phyloP scores from a whole-genome alignment of 805 yeast species.

The Candida chauliodis region DNA sequence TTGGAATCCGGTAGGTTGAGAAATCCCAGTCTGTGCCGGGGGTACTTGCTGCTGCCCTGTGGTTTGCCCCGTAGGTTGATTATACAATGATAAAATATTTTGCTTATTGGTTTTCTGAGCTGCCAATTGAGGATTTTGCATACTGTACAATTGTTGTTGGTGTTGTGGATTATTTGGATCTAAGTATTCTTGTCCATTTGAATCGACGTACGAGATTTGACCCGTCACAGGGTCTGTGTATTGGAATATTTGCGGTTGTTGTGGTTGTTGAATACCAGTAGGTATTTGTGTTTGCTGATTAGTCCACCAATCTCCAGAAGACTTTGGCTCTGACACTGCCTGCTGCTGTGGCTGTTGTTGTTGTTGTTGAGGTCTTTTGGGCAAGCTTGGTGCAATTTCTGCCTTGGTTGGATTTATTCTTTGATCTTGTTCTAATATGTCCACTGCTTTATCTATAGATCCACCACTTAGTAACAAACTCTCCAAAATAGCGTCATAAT shows the following conservation, averaged over 20 bases:
- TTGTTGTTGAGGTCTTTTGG: conserved; percentile 26
- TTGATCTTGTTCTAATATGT: conserved; percentile 46
- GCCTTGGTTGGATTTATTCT: conserved; percentile 31
- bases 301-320: conserved; percentile 14
- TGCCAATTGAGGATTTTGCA: conserved; percentile 30
- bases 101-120: conserved; percentile 38
- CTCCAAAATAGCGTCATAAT: conserved; percentile 58
- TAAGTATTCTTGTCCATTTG: conserved; percentile 61
- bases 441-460: conserved; percentile 55
- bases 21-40: conserved; percentile 5
- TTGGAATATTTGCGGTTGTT: conserved; percentile 53
- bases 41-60: conserved; percentile 14
- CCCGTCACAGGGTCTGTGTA: conserved; percentile 74
- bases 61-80: conserved; percentile 28
- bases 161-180: conserved; percentile 46
- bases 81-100: conserved; percentile 39
- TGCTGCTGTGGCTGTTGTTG: conserved; percentile 10
- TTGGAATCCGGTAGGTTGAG: conserved; percentile 8
- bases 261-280: conserved; percentile 4
- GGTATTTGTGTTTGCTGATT: conserved; percentile 2
- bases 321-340: conserved; percentile 5
- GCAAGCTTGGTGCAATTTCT: conserved; percentile 48
- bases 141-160: conserved; percentile 35
- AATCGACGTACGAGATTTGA: conserved; percentile 60
- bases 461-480: conserved; percentile 61